Percentiles rank a stretch among this genome's conserved stretches.
These are phyloP conservation scores for Rubroboletus satanas DNA, from an alignment of 768 basidiomycete genomes.

Conservation along the genomic window DNA sequence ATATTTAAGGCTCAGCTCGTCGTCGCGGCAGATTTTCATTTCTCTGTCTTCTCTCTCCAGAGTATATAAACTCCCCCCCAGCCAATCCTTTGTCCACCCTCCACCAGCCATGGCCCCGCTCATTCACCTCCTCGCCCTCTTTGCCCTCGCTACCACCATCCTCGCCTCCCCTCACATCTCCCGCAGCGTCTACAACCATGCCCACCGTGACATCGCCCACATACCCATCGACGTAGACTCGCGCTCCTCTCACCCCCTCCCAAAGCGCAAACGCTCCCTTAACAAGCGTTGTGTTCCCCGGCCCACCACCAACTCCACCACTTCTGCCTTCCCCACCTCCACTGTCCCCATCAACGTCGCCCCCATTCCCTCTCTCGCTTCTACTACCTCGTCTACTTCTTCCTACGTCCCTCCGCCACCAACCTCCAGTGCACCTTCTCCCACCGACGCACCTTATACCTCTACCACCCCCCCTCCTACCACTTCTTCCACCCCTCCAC, in stretches of 20 bases:
- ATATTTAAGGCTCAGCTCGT: background rate
- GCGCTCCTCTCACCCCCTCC: background rate
- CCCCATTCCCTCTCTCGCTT: background rate
- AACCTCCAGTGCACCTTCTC: background rate
- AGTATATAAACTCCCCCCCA: constrained; percentile 4
- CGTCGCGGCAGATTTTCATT: background rate
- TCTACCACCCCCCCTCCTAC: constrained; percentile 1
- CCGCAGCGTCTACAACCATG: constrained; percentile 24
- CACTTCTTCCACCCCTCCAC: background rate
- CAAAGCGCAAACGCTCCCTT: constrained; percentile 25
- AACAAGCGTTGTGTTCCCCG: constrained; percentile 25
- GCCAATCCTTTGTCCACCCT: constrained; percentile 15
- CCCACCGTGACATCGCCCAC: constrained; percentile 16
- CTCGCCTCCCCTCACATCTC: constrained; percentile 37
- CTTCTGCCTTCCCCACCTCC: background rate
- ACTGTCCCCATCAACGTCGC: constrained; percentile 23
- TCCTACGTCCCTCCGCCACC: background rate
- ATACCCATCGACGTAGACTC: background rate
- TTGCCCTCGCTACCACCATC: constrained; percentile 37
- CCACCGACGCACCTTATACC: background rate
- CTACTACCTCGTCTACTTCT: background rate
- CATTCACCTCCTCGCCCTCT: constrained; percentile 40
- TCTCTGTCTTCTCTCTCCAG: background rate
- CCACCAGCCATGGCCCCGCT: constrained; percentile 31
- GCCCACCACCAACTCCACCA: constrained; percentile 13